Conservation (phyloP, 2,329 filamentous ascomycete species). For the Nemania serpens region DNA sequence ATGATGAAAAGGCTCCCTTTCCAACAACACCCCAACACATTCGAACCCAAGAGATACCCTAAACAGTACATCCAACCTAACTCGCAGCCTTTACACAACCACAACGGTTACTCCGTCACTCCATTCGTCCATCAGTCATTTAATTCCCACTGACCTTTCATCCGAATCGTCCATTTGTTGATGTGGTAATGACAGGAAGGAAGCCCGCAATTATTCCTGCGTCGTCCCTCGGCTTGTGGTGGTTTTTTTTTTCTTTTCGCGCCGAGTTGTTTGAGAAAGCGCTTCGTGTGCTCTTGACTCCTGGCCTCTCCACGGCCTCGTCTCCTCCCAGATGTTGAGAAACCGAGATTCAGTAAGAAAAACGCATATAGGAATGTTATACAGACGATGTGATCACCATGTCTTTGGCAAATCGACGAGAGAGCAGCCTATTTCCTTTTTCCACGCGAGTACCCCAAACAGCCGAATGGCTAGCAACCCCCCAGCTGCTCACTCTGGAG, state of each 20-base stretch:
- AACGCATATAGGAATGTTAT: conserved; percentile 26
- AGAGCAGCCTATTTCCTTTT: conserved; percentile 12
- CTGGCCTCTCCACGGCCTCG: neutral
- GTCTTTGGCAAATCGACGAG: conserved; percentile 10
- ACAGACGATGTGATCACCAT: conserved; percentile 20
- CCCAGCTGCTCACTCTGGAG: neutral
- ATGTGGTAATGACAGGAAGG: conserved; percentile 9
- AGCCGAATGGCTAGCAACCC: neutral
- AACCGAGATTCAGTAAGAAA: conserved; percentile 8
- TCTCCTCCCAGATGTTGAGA: conserved; percentile 13
- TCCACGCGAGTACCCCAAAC: neutral
- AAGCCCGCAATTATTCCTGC: conserved; percentile 11
- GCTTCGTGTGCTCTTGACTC: conserved; percentile 12
- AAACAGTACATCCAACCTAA: conserved; percentile 20
- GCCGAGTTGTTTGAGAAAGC: conserved; percentile 11
- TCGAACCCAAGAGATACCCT: conserved; percentile 15
- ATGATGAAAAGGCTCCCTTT: conserved; percentile 9
- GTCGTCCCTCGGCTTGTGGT: conserved; percentile 6
- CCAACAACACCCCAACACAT: conserved; percentile 19
- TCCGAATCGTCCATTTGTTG: conserved; percentile 20
- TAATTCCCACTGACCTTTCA: conserved; percentile 27
- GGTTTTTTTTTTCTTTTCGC: conserved; percentile 1
- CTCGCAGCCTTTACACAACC: conserved; percentile 18
- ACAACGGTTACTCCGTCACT: conserved; percentile 28
- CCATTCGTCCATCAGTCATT: conserved; percentile 26